A percentile compares a stretch with the other conserved stretches of the same genome.
phyloP scores from a whole-genome alignment of 768 basidiomycete genomes.

The Boletus subparvulus region DNA sequence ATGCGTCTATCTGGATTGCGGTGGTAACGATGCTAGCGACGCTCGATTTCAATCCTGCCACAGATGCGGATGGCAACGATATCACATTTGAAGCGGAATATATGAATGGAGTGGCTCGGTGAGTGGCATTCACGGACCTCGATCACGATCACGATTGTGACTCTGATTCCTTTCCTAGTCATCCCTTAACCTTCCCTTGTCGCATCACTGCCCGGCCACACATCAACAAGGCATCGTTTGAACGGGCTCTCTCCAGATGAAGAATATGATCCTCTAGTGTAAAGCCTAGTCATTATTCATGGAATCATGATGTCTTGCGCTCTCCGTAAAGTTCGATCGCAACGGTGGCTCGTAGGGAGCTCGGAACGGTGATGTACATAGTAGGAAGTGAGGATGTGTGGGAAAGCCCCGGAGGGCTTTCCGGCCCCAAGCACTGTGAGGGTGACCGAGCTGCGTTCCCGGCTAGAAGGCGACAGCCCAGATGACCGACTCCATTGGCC shows the following conservation, averaged over 20 bases:
- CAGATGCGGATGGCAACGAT: neutral
- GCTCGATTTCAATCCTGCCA: constrained; percentile 15
- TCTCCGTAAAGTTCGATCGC: too few relatives aligned
- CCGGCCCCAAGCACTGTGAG: too few relatives aligned
- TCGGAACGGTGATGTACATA: too few relatives aligned
- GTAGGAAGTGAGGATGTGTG: too few relatives aligned
- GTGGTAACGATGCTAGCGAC: constrained; percentile 24
- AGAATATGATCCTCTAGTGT: too few relatives aligned
- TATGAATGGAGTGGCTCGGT: constrained; percentile 7
- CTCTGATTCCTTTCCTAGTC: neutral
- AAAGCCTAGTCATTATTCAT: too few relatives aligned
- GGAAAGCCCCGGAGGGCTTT: too few relatives aligned
- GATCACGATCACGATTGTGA: neutral
- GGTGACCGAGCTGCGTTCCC: too few relatives aligned
- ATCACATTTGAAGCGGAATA: constrained; percentile 4
- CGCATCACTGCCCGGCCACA: constrained; percentile 8
- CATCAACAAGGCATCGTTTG: constrained; percentile 3
- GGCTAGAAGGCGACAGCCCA: too few relatives aligned
- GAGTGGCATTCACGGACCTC: neutral
- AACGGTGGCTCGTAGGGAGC: too few relatives aligned
- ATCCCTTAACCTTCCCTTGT: constrained; percentile 17
- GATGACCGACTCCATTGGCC: too few relatives aligned
- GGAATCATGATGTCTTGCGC: too few relatives aligned
- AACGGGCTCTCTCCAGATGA: neutral
- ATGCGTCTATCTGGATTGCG: constrained; percentile 6